phyloP scores from a whole-genome alignment of 148 eudicot genomes.

The Tetragonia tetragonoides region DNA sequence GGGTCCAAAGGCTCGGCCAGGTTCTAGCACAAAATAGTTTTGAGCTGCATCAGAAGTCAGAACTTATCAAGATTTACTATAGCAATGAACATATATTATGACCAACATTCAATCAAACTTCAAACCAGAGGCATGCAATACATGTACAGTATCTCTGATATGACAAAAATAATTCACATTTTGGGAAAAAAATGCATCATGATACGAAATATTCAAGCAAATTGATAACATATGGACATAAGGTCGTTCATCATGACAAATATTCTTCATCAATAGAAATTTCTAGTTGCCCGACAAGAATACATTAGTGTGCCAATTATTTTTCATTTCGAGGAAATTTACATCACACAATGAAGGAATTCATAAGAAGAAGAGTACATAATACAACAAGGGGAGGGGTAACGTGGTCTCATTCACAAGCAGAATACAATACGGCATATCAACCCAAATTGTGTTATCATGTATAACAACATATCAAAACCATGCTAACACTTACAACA shows the following conservation, averaged over 20 bases:
- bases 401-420: too few species aligned
- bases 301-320: too few species aligned
- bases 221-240: too few species aligned
- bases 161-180: neutral
- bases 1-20: conserved; percentile 18
- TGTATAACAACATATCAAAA: too few species aligned
- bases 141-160: neutral
- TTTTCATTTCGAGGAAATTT: too few species aligned
- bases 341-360: too few species aligned
- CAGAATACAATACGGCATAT: too few species aligned
- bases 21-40: conserved; percentile 27
- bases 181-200: neutral
- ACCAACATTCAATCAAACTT: neutral
- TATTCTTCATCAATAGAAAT: neutral
- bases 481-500: too few species aligned
- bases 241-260: neutral
- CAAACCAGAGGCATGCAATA: too few species aligned
- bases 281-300: neutral
- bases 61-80: conserved; percentile 2
- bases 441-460: too few species aligned
- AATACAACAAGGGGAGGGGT: too few species aligned
- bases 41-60: conserved; percentile 28
- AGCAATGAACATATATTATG: conserved; percentile 8
- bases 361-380: too few species aligned
- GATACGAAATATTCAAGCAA: neutral